Percentiles rank a stretch among this genome's conserved stretches.
phyloP scores from a whole-genome alignment of 176 grass and related monocot genomes.

The Rhynchospora tenuis region DNA sequence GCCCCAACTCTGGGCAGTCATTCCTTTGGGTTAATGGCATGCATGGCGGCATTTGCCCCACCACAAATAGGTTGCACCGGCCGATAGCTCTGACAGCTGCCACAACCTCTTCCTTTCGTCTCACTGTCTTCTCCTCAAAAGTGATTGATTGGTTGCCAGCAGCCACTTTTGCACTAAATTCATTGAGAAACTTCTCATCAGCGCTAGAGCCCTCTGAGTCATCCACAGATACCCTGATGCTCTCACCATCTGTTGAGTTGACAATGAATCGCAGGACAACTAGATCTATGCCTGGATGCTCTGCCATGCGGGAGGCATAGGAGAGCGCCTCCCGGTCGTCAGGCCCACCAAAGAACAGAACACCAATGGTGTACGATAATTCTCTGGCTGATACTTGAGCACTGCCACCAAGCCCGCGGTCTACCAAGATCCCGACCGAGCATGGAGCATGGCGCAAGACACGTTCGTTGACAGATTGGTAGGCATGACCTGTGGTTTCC shows the following conservation, averaged over 20 bases:
- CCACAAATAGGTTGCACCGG: constrained; percentile 31
- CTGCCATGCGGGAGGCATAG: constrained; percentile 30
- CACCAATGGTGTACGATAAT: constrained; percentile 24
- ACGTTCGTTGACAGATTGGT: constrained; percentile 27
- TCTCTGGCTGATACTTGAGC: constrained; percentile 27
- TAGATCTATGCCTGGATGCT: constrained; percentile 31
- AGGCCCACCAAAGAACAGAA: constrained; percentile 32
- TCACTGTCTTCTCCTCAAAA: constrained; percentile 20
- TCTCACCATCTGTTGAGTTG: not conserved
- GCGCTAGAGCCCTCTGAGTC: not conserved
- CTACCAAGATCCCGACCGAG: constrained; percentile 33
- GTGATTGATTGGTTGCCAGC: constrained; percentile 10
- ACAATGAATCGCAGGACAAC: constrained; percentile 16
- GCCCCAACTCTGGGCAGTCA: constrained; percentile 37
- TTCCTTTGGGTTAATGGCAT: constrained; percentile 21
- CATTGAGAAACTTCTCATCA: constrained; percentile 13
- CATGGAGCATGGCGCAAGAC: constrained; percentile 31
- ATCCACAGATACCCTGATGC: constrained; percentile 5
- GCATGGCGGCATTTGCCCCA: constrained; percentile 29
- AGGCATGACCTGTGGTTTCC: constrained; percentile 23
- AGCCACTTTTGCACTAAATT: constrained; percentile 17
- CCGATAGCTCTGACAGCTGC: constrained; percentile 18
- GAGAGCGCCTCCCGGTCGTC: constrained; percentile 35
- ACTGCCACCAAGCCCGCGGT: constrained; percentile 25
- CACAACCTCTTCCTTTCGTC: constrained; percentile 1